Evolutionary conservation across 2,329 filamentous ascomycete genomes (phyloP).

Genomic region (Aschersonia sp.): DNA sequence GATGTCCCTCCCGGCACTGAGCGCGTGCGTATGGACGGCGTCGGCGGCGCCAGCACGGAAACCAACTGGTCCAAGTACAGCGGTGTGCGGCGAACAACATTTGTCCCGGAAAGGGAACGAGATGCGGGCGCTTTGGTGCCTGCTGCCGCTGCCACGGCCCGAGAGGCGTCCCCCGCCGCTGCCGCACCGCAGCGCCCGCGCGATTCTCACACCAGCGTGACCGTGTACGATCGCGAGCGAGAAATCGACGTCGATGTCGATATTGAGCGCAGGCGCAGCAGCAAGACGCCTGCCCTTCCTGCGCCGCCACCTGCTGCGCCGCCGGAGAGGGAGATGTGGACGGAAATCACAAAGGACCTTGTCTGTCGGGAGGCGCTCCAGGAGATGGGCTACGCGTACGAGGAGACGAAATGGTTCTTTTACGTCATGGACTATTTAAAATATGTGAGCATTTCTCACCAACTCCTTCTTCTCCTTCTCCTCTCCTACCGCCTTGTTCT

Average conservation of each 20-base stretch:
- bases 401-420: constrained; percentile 80
- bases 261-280: constrained; percentile 31
- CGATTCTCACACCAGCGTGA: constrained; percentile 28
- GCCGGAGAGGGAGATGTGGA: constrained; percentile 65
- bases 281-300: constrained; percentile 17
- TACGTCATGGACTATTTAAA: constrained; percentile 83
- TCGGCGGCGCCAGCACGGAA: constrained; percentile 60
- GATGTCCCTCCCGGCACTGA: constrained; percentile 76
- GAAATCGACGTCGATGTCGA: constrained; percentile 41
- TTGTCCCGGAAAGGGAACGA: constrained; percentile 55
- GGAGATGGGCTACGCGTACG: constrained; percentile 69
- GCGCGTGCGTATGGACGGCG: constrained; percentile 67
- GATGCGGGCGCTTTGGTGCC: constrained; percentile 25
- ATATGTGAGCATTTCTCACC: constrained; percentile 49
- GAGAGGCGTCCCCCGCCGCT: constrained; percentile 12
- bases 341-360: constrained; percentile 88
- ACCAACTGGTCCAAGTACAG: constrained; percentile 69
- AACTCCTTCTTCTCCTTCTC: too few relatives aligned
- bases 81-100: constrained; percentile 60
- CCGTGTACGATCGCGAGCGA: constrained; percentile 29
- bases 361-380: constrained; percentile 80
- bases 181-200: constrained; percentile 6
- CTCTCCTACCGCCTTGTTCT: too few relatives aligned
- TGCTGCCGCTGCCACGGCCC: not conserved
- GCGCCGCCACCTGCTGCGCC: constrained; percentile 27